These are phyloP conservation scores for Rhodamnia argentea DNA, from an alignment of 345 rosid species.

Conservation along the genomic window DNA sequence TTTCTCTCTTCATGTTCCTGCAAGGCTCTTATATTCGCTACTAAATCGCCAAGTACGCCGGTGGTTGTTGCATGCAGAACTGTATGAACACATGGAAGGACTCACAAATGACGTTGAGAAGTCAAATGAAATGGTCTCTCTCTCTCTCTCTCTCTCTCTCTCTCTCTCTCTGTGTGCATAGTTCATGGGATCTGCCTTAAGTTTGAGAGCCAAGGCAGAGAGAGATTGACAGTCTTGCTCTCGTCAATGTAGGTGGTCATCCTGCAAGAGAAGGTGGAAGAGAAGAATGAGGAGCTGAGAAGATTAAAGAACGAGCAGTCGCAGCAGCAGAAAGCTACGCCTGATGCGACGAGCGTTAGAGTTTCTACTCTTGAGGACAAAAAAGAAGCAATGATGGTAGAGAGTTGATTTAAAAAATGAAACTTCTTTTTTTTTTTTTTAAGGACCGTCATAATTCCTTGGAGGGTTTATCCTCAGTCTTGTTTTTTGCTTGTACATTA, in stretches of 20 bases:
- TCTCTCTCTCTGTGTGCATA: background rate
- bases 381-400: slow-evolving; percentile 11
- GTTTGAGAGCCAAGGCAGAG: background rate
- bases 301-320: slow-evolving; percentile 29
- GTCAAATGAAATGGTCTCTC: slow-evolving; percentile 73
- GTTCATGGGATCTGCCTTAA: background rate
- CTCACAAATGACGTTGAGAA: slow-evolving; percentile 75
- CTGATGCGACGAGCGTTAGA: slow-evolving; percentile 20
- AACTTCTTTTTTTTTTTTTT: background rate
- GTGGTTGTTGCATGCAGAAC: slow-evolving; percentile 22
- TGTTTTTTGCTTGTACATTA: background rate
- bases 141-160: background rate
- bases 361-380: slow-evolving; percentile 7
- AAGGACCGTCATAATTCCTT: background rate
- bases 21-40: background rate
- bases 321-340: slow-evolving; percentile 15
- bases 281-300: slow-evolving; percentile 44
- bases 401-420: background rate
- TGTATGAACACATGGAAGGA: slow-evolving; percentile 61
- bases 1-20: background rate
- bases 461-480: background rate
- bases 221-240: background rate
- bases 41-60: background rate
- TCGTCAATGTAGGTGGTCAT: slow-evolving; percentile 41
- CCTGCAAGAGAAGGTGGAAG: slow-evolving; percentile 63